Evolutionary conservation across 139 green algal species (phyloP), one percentile per base, ranked within the genome.

Genomic region (Asterochloris erici): DNA sequence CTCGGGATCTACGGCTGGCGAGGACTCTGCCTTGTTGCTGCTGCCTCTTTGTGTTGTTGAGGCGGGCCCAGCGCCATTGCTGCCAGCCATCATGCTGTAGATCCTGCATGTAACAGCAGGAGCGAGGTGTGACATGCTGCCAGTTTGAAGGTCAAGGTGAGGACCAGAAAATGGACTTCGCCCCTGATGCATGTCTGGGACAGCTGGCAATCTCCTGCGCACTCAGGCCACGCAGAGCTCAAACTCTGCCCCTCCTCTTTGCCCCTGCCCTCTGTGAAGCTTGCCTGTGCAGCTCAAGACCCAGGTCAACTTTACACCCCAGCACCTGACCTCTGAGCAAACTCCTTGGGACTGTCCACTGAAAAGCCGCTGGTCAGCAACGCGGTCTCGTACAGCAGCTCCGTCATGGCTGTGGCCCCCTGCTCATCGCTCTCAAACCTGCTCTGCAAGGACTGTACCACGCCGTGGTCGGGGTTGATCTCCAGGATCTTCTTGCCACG

Each of bases 311-410:
- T 21, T 71, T 2, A 24, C 4, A 71, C 66, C 47, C 23, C 24
- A 47, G 54, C 60, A 24, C 10, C 12, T 60, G 0, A 80, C 76
- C 76, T 80, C 23, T 80, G 68, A 14, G 76, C 93, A 90, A 96
- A 97, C 61, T 95, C 93, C 79, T 89, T 88, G 61, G 93, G 92
- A 10, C 79, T 87, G 28, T 97, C 94, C 10, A 97, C 89, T 14
- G 73, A 77, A 78, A 91, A 93, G 63, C 87, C 87, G 61, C 77
- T 90, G 24, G 94, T 97, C 29, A 99, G 85, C 68, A 97, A 87
- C 0, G 94, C 91, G 0, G 96, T 98, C 81, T 99, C 96, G 80
- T 95, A 99, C 79, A 99, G 85, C 85, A 99, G 85, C 85, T 96
- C 81, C 17, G 84, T 69, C 70, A 83, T 83, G 12, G 86, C 86